A percentile compares a stretch with the other conserved stretches of the same genome.
These are phyloP conservation scores for Camptophora hylomeconis DNA, from an alignment of 2,329 filamentous ascomycete species.

Conservation along the genomic window DNA sequence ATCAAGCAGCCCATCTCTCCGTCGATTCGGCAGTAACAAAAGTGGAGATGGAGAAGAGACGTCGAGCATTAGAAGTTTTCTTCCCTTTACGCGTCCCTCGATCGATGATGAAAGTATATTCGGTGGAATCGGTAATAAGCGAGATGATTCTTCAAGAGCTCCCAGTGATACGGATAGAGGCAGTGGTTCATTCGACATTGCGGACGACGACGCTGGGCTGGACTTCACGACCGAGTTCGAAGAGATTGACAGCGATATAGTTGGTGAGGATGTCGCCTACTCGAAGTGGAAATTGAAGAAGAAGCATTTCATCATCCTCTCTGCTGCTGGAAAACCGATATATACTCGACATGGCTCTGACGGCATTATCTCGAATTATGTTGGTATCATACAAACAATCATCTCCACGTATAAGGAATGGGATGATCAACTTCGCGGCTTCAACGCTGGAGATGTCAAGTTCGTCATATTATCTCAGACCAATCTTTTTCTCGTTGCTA, in stretches of 20 bases:
- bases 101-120: slow-evolving; percentile 74
- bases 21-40: slow-evolving; percentile 30
- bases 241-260: slow-evolving; percentile 22
- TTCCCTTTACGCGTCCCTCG: slow-evolving; percentile 42
- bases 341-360: slow-evolving; percentile 92
- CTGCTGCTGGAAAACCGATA: slow-evolving; percentile 90
- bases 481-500: slow-evolving; percentile 82
- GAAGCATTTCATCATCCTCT: slow-evolving; percentile 95
- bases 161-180: slow-evolving; percentile 19
- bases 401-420: slow-evolving; percentile 89
- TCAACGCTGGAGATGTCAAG: slow-evolving; percentile 72
- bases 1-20: slow-evolving; percentile 16
- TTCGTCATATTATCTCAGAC: slow-evolving; percentile 80
- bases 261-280: slow-evolving; percentile 51
- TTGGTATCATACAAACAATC: slow-evolving; percentile 91
- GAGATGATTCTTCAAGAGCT: slow-evolving; percentile 20
- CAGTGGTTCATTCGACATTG: slow-evolving; percentile 1
- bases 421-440: slow-evolving; percentile 64
- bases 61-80: slow-evolving; percentile 37
- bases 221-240: slow-evolving; percentile 71
- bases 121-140: slow-evolving; percentile 39
- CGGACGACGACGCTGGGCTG: slow-evolving; percentile 40
- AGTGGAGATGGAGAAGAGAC: slow-evolving; percentile 38
- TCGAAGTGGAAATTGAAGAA: slow-evolving; percentile 77
- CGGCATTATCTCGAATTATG: slow-evolving; percentile 78